Evolutionary conservation across 805 yeast species (phyloP), one percentile per base, ranked within the genome.

Genomic region (Soucietia sequanensis): DNA sequence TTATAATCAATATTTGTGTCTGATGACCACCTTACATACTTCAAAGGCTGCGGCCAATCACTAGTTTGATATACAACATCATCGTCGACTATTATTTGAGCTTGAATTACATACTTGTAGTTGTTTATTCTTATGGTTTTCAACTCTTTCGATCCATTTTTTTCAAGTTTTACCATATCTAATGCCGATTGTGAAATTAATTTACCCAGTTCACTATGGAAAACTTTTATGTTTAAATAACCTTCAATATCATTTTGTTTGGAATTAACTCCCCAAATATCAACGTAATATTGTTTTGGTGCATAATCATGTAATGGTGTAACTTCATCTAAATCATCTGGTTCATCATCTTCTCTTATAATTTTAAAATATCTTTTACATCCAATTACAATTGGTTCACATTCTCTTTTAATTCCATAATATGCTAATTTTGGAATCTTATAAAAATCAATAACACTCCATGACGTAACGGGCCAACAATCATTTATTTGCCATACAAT

Each of bases 401-500:
- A 50, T 38, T 69, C 74, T 42, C 79, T 58, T 44, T 68, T 70
- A 20, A 72, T 55, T 1, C 75, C 66, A 43, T 67, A 75, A 45
- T 65, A 75, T 0, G 69, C 72, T 36, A 75, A 43, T 46, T 75
- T 75, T 5, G 75, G 75, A 16, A 66, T 48, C 26, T 47, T 48
- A 35, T 54, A 65, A 37, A 47, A 64, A 42, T 75, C 80, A 13
- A 64, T 56, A 19, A 73, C 50, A 1, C 77, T 54, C 79, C 80
- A 75, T 11, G 70, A 59, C 1, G 76, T 62, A 2, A 61, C 71
- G 1, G 79, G 79, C 73, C 76, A 72, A 38, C 76, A 71, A 46
- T 75, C 79, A 41, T 75, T 72, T 17, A 70, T 47, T 50, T 75
- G 80, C 80, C 80, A 75, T 5, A 75, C 76, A 24, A 75, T 47